Base-by-base conservation (phyloP, 176 grass and related monocot species). In the Avena atlantica region DNA sequence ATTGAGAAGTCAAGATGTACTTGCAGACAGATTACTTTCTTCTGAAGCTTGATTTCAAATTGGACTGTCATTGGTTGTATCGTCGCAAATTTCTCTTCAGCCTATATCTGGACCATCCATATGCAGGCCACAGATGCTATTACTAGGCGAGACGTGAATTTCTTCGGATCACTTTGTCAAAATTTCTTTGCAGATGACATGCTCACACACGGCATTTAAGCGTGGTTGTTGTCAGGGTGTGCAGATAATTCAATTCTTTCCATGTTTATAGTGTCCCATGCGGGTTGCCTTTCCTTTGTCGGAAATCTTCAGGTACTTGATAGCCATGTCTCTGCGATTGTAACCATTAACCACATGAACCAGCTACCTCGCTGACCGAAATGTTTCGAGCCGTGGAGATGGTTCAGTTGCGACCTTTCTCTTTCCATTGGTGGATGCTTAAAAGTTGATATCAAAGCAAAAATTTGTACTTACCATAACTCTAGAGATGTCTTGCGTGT, bases 271-370 rank as follows among this genome's bases (percentile, higher is more conserved):
- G 29, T 63, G 14, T 12, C 55, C 29, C 52, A 70, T 17, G 36
- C 29, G 11, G 45, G 50, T 24, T 3, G 2, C 12, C 44, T 21
- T 83, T 86, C 70, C 61, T 40, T 69, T 82, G 9, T 6, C 61
- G 52, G 67, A 81, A 82, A 77, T 15, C n/a, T 78, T 82, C 24
- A 82, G 77, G 47, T 60, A 68, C 74, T 44, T 80, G 56, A 5
- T 34, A 78, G 37, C 69, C 77, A 64, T 14, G 3, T 34, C 34
- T 34, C 34, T 49, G 58, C 12, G 47, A 21, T 68, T 76, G 70
- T 52, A 57, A 19, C 81, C 59, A 86, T 59, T 52, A 57, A 19
- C 81, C 59, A 86, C 70, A 70, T 81, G 77, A 23, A 42, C 8
- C 78, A 79, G 12, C 78, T 24, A 79, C 51, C 52, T 77, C 36